Base-by-base conservation (phyloP, 805 yeast species). In the Candida mattraensis region DNA sequence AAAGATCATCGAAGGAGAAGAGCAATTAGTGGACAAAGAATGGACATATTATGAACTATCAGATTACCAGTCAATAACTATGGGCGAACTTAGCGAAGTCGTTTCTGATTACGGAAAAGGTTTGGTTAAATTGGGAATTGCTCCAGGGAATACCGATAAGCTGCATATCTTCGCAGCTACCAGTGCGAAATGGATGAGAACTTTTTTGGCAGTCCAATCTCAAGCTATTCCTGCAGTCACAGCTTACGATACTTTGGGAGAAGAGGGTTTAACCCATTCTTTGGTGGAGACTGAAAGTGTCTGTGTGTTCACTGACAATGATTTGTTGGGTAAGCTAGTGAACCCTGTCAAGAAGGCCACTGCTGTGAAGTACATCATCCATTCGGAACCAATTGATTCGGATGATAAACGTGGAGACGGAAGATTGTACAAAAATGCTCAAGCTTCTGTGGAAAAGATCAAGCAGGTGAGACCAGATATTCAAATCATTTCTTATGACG, bases 181-280 rank as follows among this genome's bases (percentile, higher is more conserved):
- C 10, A 84, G 95, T 11, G 82, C 77, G 38, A 78, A 78, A 56
- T 91, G 98, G 98, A 76, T 91, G 87, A 84, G 86, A 65, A 75
- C 86, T 20, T 91, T 79, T 47, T 61, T 87, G 40, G 96, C 89
- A 11, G 73, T 87, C 35, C 76, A 78, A 51, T 69, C 88, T 34
- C 96, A 87, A 63, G 65, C 74, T 32, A 81, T 93, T 42, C 85
- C 98, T 16, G 74, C 84, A 39, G 98, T 88, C 25, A 93, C 99
- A 11, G 98, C 99, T 24, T 93, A 93, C 63, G 97, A 89, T 61
- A 87, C 96, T 27, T 71, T 89, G 48, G 97, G 97, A 39, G 95
- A 87, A 63, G 72, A 74, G 23, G 96, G 96, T 16, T 72, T 89
- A 55, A 83, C 82, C 39, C 95, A 84, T 63, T 88, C 97, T 3